Conservation (phyloP, 441 rosid genomes). For the Adansonia gregorii region DNA sequence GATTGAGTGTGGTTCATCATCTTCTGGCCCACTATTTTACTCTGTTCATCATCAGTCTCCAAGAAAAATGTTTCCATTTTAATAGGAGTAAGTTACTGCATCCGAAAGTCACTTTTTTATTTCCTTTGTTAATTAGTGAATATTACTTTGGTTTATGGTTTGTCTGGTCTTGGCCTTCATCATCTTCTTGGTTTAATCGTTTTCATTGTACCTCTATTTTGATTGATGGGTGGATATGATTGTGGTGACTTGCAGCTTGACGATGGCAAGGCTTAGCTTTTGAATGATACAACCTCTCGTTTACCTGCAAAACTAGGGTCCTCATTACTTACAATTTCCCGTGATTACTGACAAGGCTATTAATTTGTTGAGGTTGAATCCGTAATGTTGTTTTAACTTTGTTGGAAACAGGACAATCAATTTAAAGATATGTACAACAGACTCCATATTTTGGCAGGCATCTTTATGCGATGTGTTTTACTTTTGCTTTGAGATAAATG, state of each 20-base stretch:
- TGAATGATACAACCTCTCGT: conserved; percentile 34
- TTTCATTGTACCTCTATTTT: not conserved
- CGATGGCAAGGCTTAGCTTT: conserved; percentile 48
- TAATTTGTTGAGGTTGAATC: no score
- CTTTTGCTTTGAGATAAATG: not conserved
- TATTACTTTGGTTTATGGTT: not conserved
- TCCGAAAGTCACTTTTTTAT: not conserved
- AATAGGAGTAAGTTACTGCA: conserved; percentile 53
- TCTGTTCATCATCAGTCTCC: conserved; percentile 56
- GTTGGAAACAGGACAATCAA: no score
- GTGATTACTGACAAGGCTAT: no score
- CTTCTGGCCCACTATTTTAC: conserved; percentile 49
- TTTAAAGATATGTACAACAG: not conserved
- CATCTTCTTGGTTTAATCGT: not conserved
- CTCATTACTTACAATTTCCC: not conserved
- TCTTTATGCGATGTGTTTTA: not conserved
- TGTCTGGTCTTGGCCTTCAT: not conserved
- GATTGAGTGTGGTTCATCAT: conserved; percentile 57
- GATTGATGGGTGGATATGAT: conserved; percentile 67
- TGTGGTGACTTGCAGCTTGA: conserved; percentile 61
- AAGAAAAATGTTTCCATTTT: conserved; percentile 46
- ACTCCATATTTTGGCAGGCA: not conserved
- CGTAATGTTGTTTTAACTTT: no score
- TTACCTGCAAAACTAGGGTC: not conserved
- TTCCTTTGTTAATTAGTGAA: not conserved